Evolutionary conservation across 139 green algal species (phyloP), one percentile per base, ranked within the genome.

Genomic region (Chlamydomonas eustigma): DNA sequence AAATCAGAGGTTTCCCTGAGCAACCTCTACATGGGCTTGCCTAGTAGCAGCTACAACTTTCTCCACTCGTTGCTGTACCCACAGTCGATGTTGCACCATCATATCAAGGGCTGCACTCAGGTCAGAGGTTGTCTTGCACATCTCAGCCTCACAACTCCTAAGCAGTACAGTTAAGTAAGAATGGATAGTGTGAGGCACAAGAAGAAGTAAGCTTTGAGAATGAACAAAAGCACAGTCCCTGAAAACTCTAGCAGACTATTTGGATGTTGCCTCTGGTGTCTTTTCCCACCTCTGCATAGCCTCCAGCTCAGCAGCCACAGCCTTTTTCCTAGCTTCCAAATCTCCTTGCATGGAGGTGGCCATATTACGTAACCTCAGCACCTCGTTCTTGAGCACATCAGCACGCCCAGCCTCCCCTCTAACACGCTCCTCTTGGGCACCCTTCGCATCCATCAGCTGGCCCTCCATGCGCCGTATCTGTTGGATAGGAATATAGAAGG

Each of bases 401-500:
- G 86, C 85, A 58, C 85, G 73, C 34, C 71, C 78, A 1, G 51
- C 65, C 4, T 72, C 39, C 4, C 33, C 50, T 4, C 74, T 32
- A 51, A 86, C 78, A 22, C 81, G 71, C 39, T 81, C 81, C 36
- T 93, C 89, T 39, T 90, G 70, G 0, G 76, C 86, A 44, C 87
- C 84, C 71, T 85, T 88, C 32, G 78, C 77, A 1, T 51, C 69
- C 4, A 68, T 38, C 71, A 89, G 73, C 72, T 85, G 77, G 1
- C 18, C 69, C 64, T 93, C 89, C 52, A 89, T 70, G 64, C 85
- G 77, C 36, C 64, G 33, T 8, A 90, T 84, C 85, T 92, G 84
- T 31, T n/a, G 6, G 4, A 4, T 12, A n/a, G 58, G 3, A 4
- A 65, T n/a, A n/a, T n/a, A n/a, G n/a, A n/a, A n/a, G n/a, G n/a